These are phyloP conservation scores for Suhomyces yuchorum DNA, from an alignment of 1,139 yeast genomes.

Conservation along the genomic window DNA sequence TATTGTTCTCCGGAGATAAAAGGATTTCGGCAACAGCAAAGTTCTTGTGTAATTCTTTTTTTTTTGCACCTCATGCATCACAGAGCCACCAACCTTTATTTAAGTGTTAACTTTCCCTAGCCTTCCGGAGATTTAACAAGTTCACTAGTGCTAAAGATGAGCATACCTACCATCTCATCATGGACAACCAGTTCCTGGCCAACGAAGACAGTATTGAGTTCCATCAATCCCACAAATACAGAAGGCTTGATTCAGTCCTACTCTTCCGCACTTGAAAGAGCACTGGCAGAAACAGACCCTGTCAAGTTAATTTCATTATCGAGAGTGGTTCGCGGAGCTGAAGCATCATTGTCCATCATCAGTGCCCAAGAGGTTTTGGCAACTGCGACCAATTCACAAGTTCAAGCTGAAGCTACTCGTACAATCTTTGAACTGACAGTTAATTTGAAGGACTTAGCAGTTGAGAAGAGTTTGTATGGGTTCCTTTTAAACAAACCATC, in stretches of 20 bases:
- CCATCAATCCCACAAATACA: slow-evolving; percentile 26
- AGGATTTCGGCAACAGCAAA: background rate
- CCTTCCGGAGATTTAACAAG: background rate
- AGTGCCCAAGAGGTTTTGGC: slow-evolving; percentile 39
- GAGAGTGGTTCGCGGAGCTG: slow-evolving; percentile 35
- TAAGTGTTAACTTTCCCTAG: background rate
- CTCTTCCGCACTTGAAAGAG: slow-evolving; percentile 20
- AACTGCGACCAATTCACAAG: slow-evolving; percentile 37
- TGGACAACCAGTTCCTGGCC: slow-evolving; percentile 31
- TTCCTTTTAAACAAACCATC: slow-evolving; percentile 29
- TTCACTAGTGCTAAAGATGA: background rate
- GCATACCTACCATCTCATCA: slow-evolving; percentile 12
- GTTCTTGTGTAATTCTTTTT: background rate
- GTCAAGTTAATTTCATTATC: slow-evolving; percentile 22
- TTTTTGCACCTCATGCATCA: slow-evolving; percentile 1
- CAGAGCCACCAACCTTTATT: slow-evolving; percentile 2
- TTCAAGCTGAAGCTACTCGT: slow-evolving; percentile 34
- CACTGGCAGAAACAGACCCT: slow-evolving; percentile 15
- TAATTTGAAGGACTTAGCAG: slow-evolving; percentile 32
- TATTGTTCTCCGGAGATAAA: background rate
- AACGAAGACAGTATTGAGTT: slow-evolving; percentile 21
- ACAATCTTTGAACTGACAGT: slow-evolving; percentile 35
- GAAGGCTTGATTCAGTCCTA: slow-evolving; percentile 21
- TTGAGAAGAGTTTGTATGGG: slow-evolving; percentile 31
- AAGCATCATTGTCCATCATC: slow-evolving; percentile 40